phyloP scores from a whole-genome alignment of 352 stramenopile genomes.

The Phytophthora nicotianae region DNA sequence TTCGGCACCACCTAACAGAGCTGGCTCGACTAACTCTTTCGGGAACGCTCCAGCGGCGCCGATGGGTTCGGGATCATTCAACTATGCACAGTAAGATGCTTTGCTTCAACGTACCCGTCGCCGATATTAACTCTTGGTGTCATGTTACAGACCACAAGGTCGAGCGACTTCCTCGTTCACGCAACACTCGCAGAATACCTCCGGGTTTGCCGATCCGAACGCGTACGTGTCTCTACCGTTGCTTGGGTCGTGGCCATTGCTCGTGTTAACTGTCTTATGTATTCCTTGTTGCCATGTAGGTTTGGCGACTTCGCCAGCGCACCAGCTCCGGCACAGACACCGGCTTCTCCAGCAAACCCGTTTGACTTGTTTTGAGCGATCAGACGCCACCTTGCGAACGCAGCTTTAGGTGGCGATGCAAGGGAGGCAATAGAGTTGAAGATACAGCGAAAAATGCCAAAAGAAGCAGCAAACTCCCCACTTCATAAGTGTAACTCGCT shows the following conservation, averaged over 20 bases:
- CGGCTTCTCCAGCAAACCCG: conserved; percentile 62
- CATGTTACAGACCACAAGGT: conserved; percentile 19
- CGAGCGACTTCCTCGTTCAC: conserved; percentile 40
- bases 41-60: conserved; percentile 18
- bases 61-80: conserved; percentile 45
- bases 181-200: conserved; percentile 36
- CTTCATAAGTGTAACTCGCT: not conserved
- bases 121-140: conserved; percentile 10
- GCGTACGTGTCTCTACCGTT: conserved; percentile 40
- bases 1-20: conserved; percentile 21
- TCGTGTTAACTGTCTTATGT: conserved; percentile 16
- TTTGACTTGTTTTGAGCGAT: conserved; percentile 85
- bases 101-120: not conserved
- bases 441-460: conserved; percentile 19
- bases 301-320: conserved; percentile 62
- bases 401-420: conserved; percentile 20
- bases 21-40: conserved; percentile 29
- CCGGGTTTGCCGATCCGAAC: conserved; percentile 47
- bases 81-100: conserved; percentile 37
- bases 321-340: conserved; percentile 35
- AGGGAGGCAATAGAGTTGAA: conserved; percentile 38
- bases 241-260: not conserved
- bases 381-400: conserved; percentile 7
- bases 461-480: conserved; percentile 2
- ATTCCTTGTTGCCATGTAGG: conserved; percentile 22